Base-by-base conservation (phyloP, 2,329 filamentous ascomycete genomes). In the Penicillium thymicola region DNA sequence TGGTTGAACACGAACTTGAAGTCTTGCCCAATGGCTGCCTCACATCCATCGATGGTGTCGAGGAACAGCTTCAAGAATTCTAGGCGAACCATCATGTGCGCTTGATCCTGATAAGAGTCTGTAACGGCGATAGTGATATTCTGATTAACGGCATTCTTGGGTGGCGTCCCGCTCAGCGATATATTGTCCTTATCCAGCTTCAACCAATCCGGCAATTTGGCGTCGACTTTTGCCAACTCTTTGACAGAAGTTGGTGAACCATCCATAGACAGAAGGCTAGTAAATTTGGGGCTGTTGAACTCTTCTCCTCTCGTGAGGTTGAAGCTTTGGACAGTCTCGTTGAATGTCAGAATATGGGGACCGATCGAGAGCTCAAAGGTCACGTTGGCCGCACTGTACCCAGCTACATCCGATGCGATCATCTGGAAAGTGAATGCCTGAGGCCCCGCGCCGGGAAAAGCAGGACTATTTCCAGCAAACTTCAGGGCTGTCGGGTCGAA, bases 391-490 rank as follows among this genome's bases (percentile, higher is more conserved):
- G 85, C 87, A 5, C 88, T 83, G 69, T 92, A 96, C 1, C 89
- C 90, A n/a, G 83, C 77, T 18, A 91, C 83, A 68, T 95, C 89
- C 0, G 89, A 93, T 1, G 89, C 90, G 49, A 94, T 84, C 7
- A 96, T 77, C 58, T 85, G 80, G 55, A 96, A 82, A 21, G 81
- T 81, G 66, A 92, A 94, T 0, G 78, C 82, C 67, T 95, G 88
- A 4, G 90, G 87, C 8, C 85, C 85, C 32, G 87, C 82, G 36
- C 85, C 74, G 10, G 88, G 77, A 28, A 84, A 85, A 0, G 85
- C 76, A 1, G 90, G 91, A 2, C 88, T 88, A 34, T 75, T 83
- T 25, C 92, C 92, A 1, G 82, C 83, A 65, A 96, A 95, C 0
- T 80, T 81, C 38, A 96, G 75, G 0, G 74, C 79, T 2, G 70